Evolutionary conservation across 768 basidiomycete species (phyloP).

Genomic region (Trametes villosa): DNA sequence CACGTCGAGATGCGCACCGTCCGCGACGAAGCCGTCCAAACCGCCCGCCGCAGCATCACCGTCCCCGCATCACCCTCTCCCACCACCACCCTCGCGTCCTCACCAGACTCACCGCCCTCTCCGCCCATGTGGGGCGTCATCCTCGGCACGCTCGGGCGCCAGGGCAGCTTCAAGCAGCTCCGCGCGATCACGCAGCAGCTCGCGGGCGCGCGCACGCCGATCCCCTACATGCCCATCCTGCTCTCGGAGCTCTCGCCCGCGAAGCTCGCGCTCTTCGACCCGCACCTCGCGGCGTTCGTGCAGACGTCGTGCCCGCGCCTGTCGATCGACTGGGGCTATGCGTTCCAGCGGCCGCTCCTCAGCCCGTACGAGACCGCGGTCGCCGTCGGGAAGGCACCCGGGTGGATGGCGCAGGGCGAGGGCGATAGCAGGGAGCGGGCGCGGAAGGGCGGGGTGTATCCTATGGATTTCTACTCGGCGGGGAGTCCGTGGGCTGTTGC

Average conservation of each 20-base stretch:
- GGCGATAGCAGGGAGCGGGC: constrained; percentile 19
- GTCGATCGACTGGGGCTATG: constrained; percentile 99
- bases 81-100: constrained; percentile 16
- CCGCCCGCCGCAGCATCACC: constrained; percentile 69
- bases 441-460: constrained; percentile 59
- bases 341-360: constrained; percentile 85
- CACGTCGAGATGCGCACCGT: constrained; percentile 84
- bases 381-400: constrained; percentile 66
- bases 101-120: constrained; percentile 25
- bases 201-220: constrained; percentile 50
- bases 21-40: constrained; percentile 74
- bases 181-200: constrained; percentile 80
- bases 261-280: constrained; percentile 83
- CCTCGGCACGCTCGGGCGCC: constrained; percentile 91
- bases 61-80: constrained; percentile 9
- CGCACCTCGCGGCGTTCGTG: constrained; percentile 85
- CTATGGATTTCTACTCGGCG: constrained; percentile 96
- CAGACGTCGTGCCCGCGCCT: constrained; percentile 97
- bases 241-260: constrained; percentile 97
- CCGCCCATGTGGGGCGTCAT: constrained; percentile 82
- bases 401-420: constrained; percentile 61
- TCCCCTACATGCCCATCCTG: constrained; percentile 88
- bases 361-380: constrained; percentile 94
- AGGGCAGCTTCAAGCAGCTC: constrained; percentile 90
- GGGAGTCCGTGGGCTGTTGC: constrained; percentile 78